Evolutionary conservation across 2,329 filamentous ascomycete genomes (phyloP).

Genomic region (Colletotrichum spaethianum): DNA sequence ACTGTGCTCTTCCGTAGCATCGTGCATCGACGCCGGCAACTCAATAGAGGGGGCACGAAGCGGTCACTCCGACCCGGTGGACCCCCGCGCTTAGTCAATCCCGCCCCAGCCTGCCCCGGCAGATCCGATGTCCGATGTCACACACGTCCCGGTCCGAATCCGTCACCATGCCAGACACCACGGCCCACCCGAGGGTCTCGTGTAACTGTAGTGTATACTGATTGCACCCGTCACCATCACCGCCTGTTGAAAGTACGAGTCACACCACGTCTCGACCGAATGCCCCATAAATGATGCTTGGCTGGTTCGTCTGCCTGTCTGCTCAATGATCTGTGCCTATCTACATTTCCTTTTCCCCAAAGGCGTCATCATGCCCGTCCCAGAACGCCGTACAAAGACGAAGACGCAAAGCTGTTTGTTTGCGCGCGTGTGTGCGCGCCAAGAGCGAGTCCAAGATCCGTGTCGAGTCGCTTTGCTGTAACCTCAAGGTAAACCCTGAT

Average conservation of each 20-base stretch:
- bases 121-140: slow-evolving; percentile 33
- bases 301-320: slow-evolving; percentile 35
- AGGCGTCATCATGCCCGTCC: slow-evolving; percentile 40
- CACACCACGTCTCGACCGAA: neutral
- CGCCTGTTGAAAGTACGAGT: neutral
- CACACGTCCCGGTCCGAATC: slow-evolving; percentile 30
- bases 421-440: slow-evolving; percentile 25
- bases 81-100: slow-evolving; percentile 30
- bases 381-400: slow-evolving; percentile 41
- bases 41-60: neutral
- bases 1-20: neutral
- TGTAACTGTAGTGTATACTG: too few species aligned
- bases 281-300: slow-evolving; percentile 24
- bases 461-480: slow-evolving; percentile 38
- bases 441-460: slow-evolving; percentile 8
- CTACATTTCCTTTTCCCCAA: slow-evolving; percentile 41
- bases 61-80: slow-evolving; percentile 15
- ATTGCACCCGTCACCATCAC: neutral
- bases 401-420: slow-evolving; percentile 38
- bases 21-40: neutral
- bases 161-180: neutral
- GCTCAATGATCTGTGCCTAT: slow-evolving; percentile 41
- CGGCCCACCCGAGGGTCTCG: neutral
- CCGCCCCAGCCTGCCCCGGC: slow-evolving; percentile 20
- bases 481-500: slow-evolving; percentile 31